Evolutionary conservation across 306 rosid genomes (phyloP), one percentile per base, ranked within the genome.

Genomic region (Datisca glomerata): DNA sequence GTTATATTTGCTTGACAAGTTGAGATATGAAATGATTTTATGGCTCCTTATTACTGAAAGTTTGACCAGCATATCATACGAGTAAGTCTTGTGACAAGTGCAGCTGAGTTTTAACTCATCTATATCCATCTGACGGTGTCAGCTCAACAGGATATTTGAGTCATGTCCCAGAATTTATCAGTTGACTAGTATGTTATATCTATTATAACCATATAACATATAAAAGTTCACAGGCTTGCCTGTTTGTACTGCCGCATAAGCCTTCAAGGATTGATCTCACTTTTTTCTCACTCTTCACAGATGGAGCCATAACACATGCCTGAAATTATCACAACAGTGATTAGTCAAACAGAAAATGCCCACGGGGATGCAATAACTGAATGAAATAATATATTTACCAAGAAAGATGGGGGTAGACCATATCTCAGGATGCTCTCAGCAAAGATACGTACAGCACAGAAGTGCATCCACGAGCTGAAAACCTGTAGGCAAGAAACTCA

Each of bases 381-480:
- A 39, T 47, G 43, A 11, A 51, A 58, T 59, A 43, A 29, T 21
- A 21, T 17, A 27, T 35, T 38, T 73, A 86, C 96, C 94, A 86
- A 68, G 77, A 86, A 86, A 36, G 86, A 75, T 3, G 86, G 94
- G 10, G 86, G 96, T 65, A 81, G 47, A 56, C 96, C 96, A 66
- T 86, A 86, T 86, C 96, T 78, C 60, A 86, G 76, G 57, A 86
- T 75, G 72, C 96, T 86, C 74, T 86, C 96, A 18, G 91, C 61
- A 67, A 81, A 86, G 53, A 75, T 54, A 37, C 84, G 79, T 35
- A 81, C 86, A 17, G 96, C 92, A 63, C 71, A 75, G 41, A 86
- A 86, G 72, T 86, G 96, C 96, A 86, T 86, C 96, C 86, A 81
- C 63, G 96, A 81, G 71, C 79, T 78, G 61, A 85, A 81, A 65